A percentile compares a stretch with the other conserved stretches of the same genome.
These are phyloP conservation scores for Cladorrhinum samala DNA, from an alignment of 495 filamentous ascomycete genomes.

Conservation along the genomic window DNA sequence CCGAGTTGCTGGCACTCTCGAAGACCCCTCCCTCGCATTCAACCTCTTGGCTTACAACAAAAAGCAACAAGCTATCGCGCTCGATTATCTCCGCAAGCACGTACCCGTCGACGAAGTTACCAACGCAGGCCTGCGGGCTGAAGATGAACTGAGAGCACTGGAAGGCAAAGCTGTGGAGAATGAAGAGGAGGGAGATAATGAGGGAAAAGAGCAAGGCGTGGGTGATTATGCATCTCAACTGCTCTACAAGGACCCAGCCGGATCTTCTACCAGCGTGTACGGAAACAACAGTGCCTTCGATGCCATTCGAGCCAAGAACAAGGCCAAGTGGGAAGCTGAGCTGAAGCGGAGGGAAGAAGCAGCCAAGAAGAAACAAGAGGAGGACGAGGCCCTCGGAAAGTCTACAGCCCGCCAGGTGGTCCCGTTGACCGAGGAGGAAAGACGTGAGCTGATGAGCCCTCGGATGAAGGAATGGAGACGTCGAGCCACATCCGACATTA, in stretches of 20 bases:
- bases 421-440: slow-evolving; percentile 30
- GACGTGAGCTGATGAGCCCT: slow-evolving; percentile 28
- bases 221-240: no score
- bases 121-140: slow-evolving; percentile 48
- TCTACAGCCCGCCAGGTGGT: no score
- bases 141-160: slow-evolving; percentile 53
- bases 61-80: slow-evolving; percentile 38
- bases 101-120: slow-evolving; percentile 70
- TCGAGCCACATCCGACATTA: slow-evolving; percentile 34
- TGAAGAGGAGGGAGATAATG: slow-evolving; percentile 17
- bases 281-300: slow-evolving; percentile 42
- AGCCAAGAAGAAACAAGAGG: slow-evolving; percentile 45
- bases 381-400: slow-evolving; percentile 42
- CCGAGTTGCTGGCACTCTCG: slow-evolving; percentile 68
- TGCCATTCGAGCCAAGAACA: slow-evolving; percentile 39
- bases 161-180: slow-evolving; percentile 41
- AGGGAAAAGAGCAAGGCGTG: no score
- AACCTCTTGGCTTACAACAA: slow-evolving; percentile 30
- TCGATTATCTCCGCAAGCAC: slow-evolving; percentile 62
- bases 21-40: slow-evolving; percentile 38
- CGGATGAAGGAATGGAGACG: slow-evolving; percentile 31
- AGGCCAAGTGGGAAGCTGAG: slow-evolving; percentile 41
- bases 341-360: slow-evolving; percentile 43
- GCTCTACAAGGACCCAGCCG: slow-evolving; percentile 4
- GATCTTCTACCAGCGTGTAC: slow-evolving; percentile 28